Percentiles rank a stretch among this genome's conserved stretches.
Evolutionary conservation across 805 yeast species (phyloP).

Genomic region (Wickerhamiella bombiphila): DNA sequence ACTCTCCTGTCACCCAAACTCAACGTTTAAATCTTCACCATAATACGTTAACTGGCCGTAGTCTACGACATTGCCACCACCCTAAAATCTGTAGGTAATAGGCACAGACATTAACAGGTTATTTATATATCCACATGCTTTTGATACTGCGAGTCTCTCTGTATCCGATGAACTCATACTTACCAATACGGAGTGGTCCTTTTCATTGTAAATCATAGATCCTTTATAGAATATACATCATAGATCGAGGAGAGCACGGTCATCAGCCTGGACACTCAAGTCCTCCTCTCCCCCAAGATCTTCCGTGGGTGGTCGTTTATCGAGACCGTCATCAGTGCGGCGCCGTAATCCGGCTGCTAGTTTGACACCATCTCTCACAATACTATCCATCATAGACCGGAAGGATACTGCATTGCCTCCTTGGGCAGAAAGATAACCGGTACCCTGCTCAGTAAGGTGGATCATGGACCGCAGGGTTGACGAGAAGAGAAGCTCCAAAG

Average conservation of each 20-base stretch:
- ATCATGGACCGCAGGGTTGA: conserved; percentile 51
- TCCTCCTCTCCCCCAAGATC: conserved; percentile 18
- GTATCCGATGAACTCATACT: too few species aligned
- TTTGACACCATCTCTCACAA: conserved; percentile 81
- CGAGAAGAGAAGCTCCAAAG: conserved; percentile 73
- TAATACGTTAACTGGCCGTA: too few species aligned
- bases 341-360: conserved; percentile 82
- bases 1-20: too few species aligned
- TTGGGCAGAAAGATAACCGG: conserved; percentile 32
- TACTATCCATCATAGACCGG: conserved; percentile 78
- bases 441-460: conserved; percentile 38
- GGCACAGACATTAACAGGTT: too few species aligned
- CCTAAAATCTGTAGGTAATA: too few species aligned
- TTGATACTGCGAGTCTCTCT: too few species aligned
- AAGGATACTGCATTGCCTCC: conserved; percentile 46
- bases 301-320: conserved; percentile 18
- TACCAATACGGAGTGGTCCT: neutral
- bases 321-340: conserved; percentile 51
- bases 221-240: conserved; percentile 1
- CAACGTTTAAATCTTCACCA: too few species aligned
- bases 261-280: conserved; percentile 20
- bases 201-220: neutral
- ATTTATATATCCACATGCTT: neutral
- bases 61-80: too few species aligned
- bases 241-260: conserved; percentile 22